phyloP scores from a whole-genome alignment of 176 grass and related monocot genomes.

The Paspalum notatum region DNA sequence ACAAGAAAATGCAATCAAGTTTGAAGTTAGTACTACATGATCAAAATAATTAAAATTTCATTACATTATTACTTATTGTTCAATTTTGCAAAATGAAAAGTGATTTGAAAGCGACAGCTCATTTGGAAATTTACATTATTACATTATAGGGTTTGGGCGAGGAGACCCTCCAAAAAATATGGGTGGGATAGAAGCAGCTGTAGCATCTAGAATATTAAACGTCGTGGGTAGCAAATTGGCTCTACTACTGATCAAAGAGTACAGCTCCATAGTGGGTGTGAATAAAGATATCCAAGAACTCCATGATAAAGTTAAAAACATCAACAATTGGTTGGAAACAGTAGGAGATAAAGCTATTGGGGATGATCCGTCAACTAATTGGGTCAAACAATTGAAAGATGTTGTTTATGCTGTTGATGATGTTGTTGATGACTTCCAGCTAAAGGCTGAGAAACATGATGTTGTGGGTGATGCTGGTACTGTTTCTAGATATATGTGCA shows the following conservation, averaged over 20 bases:
- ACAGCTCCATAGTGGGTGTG: background rate
- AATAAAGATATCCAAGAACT: background rate
- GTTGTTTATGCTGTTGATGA: background rate
- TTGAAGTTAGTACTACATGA: no score
- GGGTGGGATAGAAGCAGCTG: background rate
- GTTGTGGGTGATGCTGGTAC: background rate
- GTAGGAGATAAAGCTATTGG: background rate
- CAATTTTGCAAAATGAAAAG: no score
- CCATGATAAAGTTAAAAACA: background rate
- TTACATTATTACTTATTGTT: no score
- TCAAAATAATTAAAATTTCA: no score
- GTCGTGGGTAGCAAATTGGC: background rate
- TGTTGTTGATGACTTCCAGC: background rate
- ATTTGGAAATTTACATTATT: no score
- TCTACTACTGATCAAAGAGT: background rate
- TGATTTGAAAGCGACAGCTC: no score
- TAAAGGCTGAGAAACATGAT: background rate
- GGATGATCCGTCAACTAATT: background rate
- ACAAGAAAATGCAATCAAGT: no score
- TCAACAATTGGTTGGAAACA: background rate
- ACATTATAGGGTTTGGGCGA: no score
- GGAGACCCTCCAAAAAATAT: background rate
- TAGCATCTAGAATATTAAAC: background rate
- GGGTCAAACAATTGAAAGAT: background rate
- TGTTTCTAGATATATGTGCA: background rate